These are phyloP conservation scores for Rhizoclosmatium sp. DNA, from an alignment of 192 early-diverging fungal species.

Conservation along the genomic window DNA sequence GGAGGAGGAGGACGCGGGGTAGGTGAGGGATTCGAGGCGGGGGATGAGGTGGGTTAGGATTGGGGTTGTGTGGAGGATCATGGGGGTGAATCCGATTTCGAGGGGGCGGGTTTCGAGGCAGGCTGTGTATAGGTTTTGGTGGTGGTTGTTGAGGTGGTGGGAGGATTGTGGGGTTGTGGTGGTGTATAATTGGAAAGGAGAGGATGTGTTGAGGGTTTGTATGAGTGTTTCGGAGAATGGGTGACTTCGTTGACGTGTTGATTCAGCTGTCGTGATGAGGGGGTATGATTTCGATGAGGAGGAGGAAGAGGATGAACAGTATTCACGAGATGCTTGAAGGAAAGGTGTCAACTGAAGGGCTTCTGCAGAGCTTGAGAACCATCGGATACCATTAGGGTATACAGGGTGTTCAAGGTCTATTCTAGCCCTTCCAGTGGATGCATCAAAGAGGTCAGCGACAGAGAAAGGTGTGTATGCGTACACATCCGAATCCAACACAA, in stretches of 20 bases:
- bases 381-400: neutral
- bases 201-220: neutral
- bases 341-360: neutral
- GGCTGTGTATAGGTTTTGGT: neutral
- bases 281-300: neutral
- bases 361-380: neutral
- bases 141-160: neutral
- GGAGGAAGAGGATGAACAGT: neutral
- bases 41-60: neutral
- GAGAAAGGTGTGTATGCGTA: neutral
- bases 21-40: neutral
- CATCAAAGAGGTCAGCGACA: neutral
- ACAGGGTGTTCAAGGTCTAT: slow-evolving; percentile 1
- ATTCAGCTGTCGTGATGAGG: neutral
- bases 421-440: neutral
- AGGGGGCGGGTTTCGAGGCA: neutral
- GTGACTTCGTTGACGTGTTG: neutral
- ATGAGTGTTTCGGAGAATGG: neutral
- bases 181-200: neutral
- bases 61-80: neutral
- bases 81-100: neutral
- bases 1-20: neutral
- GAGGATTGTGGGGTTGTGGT: neutral
- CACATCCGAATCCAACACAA: slow-evolving; percentile 10
- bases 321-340: neutral